These are phyloP conservation scores for Pseudogymnoascus sp. DNA, from an alignment of 2,329 filamentous ascomycete genomes.

Conservation along the genomic window DNA sequence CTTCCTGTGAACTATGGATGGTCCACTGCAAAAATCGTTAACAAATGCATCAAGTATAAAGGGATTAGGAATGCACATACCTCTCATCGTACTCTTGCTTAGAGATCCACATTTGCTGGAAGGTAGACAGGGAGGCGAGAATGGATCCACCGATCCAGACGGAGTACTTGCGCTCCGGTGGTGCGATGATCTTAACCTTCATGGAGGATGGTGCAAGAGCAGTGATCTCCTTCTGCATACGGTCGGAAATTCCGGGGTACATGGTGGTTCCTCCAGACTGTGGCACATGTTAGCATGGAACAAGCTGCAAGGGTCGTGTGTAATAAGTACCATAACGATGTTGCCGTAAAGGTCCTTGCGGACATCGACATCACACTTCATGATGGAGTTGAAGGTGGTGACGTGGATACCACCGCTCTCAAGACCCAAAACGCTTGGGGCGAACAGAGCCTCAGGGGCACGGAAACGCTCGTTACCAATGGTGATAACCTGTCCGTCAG, in stretches of 20 bases:
- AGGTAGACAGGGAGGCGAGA: conserved; percentile 96
- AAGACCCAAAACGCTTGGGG: conserved; percentile 95
- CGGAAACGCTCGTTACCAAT: conserved; percentile 99
- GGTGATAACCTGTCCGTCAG: conserved; percentile 98
- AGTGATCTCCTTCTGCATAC: conserved; percentile 99
- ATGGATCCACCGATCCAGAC: conserved; percentile 99
- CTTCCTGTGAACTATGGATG: conserved; percentile 99
- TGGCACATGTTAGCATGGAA: conserved; percentile 15
- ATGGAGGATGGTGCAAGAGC: conserved; percentile 98
- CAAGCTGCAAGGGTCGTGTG: not conserved
- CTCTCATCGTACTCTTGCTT: conserved; percentile 83
- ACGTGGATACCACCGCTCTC: conserved; percentile 99
- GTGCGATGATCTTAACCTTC: conserved; percentile 99
- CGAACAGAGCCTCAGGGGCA: conserved; percentile 98
- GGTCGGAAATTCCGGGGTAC: conserved; percentile 99
- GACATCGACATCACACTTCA: conserved; percentile 99
- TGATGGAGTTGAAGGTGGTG: conserved; percentile 99
- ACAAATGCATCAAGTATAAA: not conserved
- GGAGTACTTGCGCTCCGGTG: conserved; percentile 99
- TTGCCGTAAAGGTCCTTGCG: conserved; percentile 99
- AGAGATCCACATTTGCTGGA: conserved; percentile 99
- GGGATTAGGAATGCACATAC: not conserved
- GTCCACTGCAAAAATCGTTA: conserved; percentile 92
- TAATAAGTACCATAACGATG: conserved; percentile 91
- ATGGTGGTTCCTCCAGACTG: conserved; percentile 99